These are phyloP conservation scores for Coemansia sp. DNA, from an alignment of 192 early-diverging fungal species.

Conservation along the genomic window DNA sequence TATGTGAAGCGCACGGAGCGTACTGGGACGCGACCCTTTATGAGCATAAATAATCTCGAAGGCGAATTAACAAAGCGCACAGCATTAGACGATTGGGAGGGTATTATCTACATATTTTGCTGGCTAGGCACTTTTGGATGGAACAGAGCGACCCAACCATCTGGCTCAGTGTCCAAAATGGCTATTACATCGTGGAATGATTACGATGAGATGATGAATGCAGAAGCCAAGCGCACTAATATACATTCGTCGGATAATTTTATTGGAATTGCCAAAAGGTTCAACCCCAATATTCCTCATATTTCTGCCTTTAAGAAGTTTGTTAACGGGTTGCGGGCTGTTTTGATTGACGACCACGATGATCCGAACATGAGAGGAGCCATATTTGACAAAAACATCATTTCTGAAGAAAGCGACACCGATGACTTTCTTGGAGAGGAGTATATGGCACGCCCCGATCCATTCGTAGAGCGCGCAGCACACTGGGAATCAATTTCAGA, in stretches of 20 bases:
- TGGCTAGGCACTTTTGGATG: conserved; percentile 25
- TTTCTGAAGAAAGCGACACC: not conserved
- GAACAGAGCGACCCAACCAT: not conserved
- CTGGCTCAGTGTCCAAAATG: not conserved
- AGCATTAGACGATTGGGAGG: conserved; percentile 32
- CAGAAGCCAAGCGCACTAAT: not conserved
- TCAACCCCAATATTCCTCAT: no score
- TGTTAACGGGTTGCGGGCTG: not conserved
- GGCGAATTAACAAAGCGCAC: conserved; percentile 1
- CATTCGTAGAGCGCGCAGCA: not conserved
- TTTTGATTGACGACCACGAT: not conserved
- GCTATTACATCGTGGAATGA: not conserved
- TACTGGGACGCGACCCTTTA: conserved; percentile 35
- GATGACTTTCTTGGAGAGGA: not conserved
- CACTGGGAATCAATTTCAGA: not conserved
- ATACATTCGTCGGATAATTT: no score
- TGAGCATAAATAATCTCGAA: conserved; percentile 28
- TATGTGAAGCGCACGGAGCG: not conserved
- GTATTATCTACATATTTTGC: conserved; percentile 31
- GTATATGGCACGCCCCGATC: not conserved
- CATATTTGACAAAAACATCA: not conserved
- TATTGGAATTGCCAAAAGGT: no score
- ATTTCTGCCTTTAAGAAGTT: no score
- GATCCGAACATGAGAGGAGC: not conserved
- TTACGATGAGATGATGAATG: not conserved